A percentile compares a stretch with the other conserved stretches of the same genome.
Evolutionary conservation across 2,329 filamentous ascomycete genomes (phyloP).

Genomic region (Penicillium decumbens): DNA sequence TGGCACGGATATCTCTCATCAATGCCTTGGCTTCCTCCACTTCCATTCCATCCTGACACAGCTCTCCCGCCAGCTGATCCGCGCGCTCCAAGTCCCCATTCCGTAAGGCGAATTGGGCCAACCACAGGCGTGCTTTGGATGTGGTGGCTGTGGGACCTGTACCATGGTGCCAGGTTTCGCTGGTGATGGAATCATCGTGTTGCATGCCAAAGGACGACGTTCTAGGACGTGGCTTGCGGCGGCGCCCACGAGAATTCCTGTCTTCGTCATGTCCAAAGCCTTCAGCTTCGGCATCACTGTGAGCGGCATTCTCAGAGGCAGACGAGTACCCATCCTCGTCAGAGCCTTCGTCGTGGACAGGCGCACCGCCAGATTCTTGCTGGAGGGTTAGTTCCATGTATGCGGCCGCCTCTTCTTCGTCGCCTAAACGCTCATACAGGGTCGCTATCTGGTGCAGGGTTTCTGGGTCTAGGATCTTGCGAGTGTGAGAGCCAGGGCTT

Average conservation of each 20-base stretch:
- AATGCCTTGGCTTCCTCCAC: conserved; percentile 95
- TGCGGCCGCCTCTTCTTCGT: conserved; percentile 73
- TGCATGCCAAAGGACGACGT: conserved; percentile 29
- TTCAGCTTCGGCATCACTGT: conserved; percentile 34
- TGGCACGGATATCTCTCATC: conserved; percentile 76
- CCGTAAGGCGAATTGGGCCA: conserved; percentile 75
- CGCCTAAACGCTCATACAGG: conserved; percentile 77
- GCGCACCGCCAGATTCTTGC: conserved; percentile 72
- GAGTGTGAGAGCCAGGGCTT: conserved; percentile 21
- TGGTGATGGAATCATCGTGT: conserved; percentile 35
- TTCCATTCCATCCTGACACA: conserved; percentile 93
- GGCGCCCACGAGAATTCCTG: conserved; percentile 50
- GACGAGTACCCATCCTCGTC: conserved; percentile 32
- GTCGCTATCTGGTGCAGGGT: conserved; percentile 83
- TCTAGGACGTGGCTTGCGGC: conserved; percentile 43
- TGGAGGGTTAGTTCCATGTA: conserved; percentile 97
- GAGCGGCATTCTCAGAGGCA: conserved; percentile 31
- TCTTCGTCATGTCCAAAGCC: conserved; percentile 30
- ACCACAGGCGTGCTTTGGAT: conserved; percentile 88
- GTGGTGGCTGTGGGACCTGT: conserved; percentile 88
- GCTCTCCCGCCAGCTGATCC: conserved; percentile 76
- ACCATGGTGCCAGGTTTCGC: conserved; percentile 45
- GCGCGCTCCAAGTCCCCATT: conserved; percentile 70
- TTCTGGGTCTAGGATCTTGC: conserved; percentile 75
- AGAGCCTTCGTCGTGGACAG: conserved; percentile 14